Base-by-base conservation (phyloP, 176 grass and related monocot species). In the Juncus effusus region DNA sequence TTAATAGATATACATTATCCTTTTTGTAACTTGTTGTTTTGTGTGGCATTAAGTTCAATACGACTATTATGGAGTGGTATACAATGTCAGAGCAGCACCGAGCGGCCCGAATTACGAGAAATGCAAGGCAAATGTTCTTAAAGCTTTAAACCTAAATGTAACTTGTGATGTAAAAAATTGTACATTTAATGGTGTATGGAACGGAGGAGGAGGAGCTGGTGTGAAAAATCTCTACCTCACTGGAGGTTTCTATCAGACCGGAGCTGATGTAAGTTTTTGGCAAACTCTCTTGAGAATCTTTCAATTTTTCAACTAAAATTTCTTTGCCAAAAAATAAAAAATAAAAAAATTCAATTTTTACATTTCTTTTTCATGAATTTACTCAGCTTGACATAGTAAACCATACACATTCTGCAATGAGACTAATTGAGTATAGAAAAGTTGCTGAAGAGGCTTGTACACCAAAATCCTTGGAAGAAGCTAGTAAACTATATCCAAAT, bases 111-210 rank as follows among this genome's bases (percentile, higher is more conserved):
- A 69, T 15, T 72, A 62, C 60, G 55, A 74, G 0, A 77, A 65
- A 62, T 74, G 74, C 10, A 77, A 15, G 54, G 28, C 8, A 36
- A 69, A 77, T 16, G 45, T 57, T 0, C 19, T 73, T 4, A 58
- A 58, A 49, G 67, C 56, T 3, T 64, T 85, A 15, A 76, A 85
- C 55, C 28, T 76, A 8, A 59, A 53, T 40, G 38, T 65, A 28
- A 16, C 37, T 16, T 85, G 82, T 37, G 42, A 56, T 10, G 41
- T 60, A 8, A 77, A 75, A 40, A 80, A 85, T 37, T 85, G 83
- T 54, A 68, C 83, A 1, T 80, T 85, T 70, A 42, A 74, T 36
- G 83, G 77, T 65, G 55, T 85, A 3, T 85, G 83, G 83, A 80
- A 80, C 13, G 77, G 77, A 2, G 83, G 83, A 1, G 77, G 83